phyloP scores from a whole-genome alignment of 2,329 filamentous ascomycete species.

The Colletotrichum destructivum region DNA sequence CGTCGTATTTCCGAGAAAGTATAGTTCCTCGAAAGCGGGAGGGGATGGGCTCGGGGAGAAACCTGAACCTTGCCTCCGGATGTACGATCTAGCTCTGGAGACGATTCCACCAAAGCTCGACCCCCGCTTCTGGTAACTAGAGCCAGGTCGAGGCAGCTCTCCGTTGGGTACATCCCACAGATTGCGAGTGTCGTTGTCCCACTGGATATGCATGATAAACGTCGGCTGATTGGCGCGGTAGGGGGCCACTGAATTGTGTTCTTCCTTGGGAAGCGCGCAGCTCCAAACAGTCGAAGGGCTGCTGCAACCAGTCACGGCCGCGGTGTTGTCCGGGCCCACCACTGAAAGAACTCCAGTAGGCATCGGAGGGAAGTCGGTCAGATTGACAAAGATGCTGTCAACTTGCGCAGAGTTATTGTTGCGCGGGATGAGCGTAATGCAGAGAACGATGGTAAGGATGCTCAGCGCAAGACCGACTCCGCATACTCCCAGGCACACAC shows the following conservation, averaged over 20 bases:
- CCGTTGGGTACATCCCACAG: conserved; percentile 65
- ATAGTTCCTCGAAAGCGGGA: conserved; percentile 78
- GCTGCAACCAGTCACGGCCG: conserved; percentile 79
- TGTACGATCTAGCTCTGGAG: conserved; percentile 39
- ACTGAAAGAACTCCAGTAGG: conserved; percentile 87
- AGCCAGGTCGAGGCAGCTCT: conserved; percentile 49
- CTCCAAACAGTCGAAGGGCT: conserved; percentile 85
- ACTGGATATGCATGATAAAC: conserved; percentile 84
- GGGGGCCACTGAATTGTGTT: conserved; percentile 75
- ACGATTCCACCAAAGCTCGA: conserved; percentile 29
- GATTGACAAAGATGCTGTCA: conserved; percentile 80
- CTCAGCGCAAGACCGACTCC: conserved; percentile 68
- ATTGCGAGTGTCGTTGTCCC: conserved; percentile 72
- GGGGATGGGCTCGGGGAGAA: conserved; percentile 70
- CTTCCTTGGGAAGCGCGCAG: conserved; percentile 85
- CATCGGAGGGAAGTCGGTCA: conserved; percentile 89
- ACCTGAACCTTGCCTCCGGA: conserved; percentile 45
- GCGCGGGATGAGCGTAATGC: conserved; percentile 68
- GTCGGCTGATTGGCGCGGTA: conserved; percentile 80
- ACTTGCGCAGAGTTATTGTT: conserved; percentile 40
- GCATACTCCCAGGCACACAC: conserved; percentile 70
- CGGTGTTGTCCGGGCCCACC: conserved; percentile 77
- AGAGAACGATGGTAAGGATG: conserved; percentile 71
- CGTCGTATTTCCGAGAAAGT: conserved; percentile 88
- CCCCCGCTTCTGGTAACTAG: conserved; percentile 16